Evolutionary conservation across 148 eudicot genomes (phyloP).

Genomic region (Talinum fruticosum): DNA sequence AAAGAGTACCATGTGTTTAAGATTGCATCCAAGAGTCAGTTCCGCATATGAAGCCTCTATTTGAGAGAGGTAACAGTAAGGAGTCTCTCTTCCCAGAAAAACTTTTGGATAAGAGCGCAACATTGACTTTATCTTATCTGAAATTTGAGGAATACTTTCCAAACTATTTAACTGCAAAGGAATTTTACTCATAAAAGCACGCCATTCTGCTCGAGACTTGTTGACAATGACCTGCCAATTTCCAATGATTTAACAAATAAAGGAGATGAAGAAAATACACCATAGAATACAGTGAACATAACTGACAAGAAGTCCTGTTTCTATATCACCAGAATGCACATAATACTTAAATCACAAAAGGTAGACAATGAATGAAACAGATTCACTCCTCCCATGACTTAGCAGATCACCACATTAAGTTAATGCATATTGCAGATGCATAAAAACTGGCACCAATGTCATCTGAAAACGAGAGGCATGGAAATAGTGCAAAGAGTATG

Average conservation of each 20-base stretch:
- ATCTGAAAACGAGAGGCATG: too few species aligned
- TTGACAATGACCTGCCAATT: constrained; percentile 73
- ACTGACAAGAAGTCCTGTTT: neutral
- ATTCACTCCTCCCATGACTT: neutral
- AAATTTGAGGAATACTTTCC: constrained; percentile 63
- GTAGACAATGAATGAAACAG: neutral
- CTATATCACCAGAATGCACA: neutral
- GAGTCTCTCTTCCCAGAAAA: constrained; percentile 78
- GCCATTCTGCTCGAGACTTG: constrained; percentile 89
- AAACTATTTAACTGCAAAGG: constrained; percentile 64
- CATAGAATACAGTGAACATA: neutral
- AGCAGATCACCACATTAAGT: neutral
- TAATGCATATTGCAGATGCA: neutral
- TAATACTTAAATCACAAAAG: neutral
- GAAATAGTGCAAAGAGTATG: constrained; percentile 18
- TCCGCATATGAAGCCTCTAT: constrained; percentile 72
- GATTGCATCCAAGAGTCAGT: constrained; percentile 90
- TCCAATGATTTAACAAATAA: neutral
- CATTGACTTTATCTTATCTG: constrained; percentile 75
- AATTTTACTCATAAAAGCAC: constrained; percentile 58
- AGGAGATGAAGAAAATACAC: neutral
- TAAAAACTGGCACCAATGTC: neutral
- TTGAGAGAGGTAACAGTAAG: constrained; percentile 80
- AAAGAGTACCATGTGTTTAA: constrained; percentile 62
- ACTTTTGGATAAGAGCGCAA: constrained; percentile 67